Evolutionary conservation across 2,329 filamentous ascomycete species (phyloP), one percentile per base, ranked within the genome.

Genomic region (Trichoderma asperellum): DNA sequence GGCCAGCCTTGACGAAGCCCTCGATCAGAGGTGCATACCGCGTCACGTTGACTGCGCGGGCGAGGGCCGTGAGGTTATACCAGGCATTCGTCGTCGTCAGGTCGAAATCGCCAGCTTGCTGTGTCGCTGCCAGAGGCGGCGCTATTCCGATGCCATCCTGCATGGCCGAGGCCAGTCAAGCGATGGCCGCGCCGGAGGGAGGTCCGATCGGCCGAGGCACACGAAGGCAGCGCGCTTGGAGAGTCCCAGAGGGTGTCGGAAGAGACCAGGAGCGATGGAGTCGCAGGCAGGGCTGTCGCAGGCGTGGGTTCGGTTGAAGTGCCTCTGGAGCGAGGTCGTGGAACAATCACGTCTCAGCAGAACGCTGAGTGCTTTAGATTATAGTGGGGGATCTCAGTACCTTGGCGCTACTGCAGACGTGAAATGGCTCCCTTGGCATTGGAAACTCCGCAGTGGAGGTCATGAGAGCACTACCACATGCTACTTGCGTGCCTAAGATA

Each of bases 1-100:
- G 91, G 4, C 91, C 86, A 21, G 88, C 90, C 78, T 88, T 84
- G 72, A 92, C 84, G 59, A 94, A 81, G 75, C 93, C 90, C 77
- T 88, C 88, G 21, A 92, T 80, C 12, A 89, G 89, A 2, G 91
- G 90, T 58, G 87, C 83, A 78, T 87, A 86, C 73, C 85, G 84
- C 55, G 87, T 85, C 70, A 87, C 81, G 78, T 89, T 88, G 70
- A 86, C 83, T 5, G 84, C 84, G 87, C 87, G 89, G 68, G 81
- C 78, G 5, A 70, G 53, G 56, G 69, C 60, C 24, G 85, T 85
- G 73, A 89, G 76, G 73, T 87, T 87, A 72, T 84, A 81, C 86
- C 85, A 88, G 40, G 66, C 32, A 56, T 56, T 59, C 24, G 55
- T 47, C 59, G 55, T 65, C 53, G 55, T 69, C 37, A 37, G 64